phyloP scores from a whole-genome alignment of 768 basidiomycete species.

The Tricholoma terreum region DNA sequence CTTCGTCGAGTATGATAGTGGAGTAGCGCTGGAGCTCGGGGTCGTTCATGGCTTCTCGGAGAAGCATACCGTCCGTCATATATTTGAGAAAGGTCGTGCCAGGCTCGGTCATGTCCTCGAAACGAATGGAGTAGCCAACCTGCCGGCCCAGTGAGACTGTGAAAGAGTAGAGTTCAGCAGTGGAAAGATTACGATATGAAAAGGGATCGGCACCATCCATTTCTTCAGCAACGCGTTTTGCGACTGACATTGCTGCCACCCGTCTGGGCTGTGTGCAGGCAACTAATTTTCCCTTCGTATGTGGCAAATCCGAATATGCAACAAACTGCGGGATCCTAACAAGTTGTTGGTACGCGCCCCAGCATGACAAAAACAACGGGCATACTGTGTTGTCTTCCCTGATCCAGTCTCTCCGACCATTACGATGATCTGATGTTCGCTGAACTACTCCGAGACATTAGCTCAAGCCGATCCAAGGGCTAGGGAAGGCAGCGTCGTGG shows the following conservation, averaged over 20 bases:
- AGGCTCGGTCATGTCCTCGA: conserved; percentile 92
- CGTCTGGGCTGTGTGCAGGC: conserved; percentile 96
- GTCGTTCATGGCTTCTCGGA: conserved; percentile 99
- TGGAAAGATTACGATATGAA: not conserved
- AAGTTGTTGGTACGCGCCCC: conserved; percentile 10
- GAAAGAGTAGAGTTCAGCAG: conserved; percentile 5
- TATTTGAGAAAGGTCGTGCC: conserved; percentile 96
- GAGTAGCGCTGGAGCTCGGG: conserved; percentile 85
- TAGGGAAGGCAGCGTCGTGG: conserved; percentile 13
- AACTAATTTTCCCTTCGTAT: conserved; percentile 84
- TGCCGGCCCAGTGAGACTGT: conserved; percentile 88
- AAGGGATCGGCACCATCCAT: conserved; percentile 78
- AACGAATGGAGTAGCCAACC: conserved; percentile 97
- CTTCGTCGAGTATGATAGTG: conserved; percentile 98
- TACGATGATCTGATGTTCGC: conserved; percentile 78
- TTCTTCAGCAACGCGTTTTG: conserved; percentile 97
- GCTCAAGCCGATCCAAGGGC: conserved; percentile 16
- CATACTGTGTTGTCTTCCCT: conserved; percentile 92
- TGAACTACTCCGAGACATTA: conserved; percentile 50
- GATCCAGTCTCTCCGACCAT: conserved; percentile 95
- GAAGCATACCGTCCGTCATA: conserved; percentile 99
- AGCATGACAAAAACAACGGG: not conserved
- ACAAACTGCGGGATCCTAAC: conserved; percentile 94
- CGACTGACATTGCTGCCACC: conserved; percentile 97
- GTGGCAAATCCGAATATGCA: conserved; percentile 88